Conservation (phyloP, 2,329 filamentous ascomycete species). For the Talaromyces sp. region DNA sequence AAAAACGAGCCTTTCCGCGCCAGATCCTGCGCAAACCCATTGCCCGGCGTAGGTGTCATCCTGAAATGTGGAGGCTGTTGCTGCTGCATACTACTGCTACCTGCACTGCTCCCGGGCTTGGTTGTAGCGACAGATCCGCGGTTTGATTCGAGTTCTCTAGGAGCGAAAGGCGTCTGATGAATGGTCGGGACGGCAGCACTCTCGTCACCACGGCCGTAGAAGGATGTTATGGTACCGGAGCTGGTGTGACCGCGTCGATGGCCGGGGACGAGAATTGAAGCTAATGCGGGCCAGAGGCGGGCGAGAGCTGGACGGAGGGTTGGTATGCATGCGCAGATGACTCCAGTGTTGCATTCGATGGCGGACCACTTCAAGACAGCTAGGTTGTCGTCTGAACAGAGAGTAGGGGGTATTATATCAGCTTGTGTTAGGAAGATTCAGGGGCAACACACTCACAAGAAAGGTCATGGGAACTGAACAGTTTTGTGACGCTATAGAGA, state of each 20-base stretch:
- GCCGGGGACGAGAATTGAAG: neutral
- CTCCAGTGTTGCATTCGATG: constrained; percentile 41
- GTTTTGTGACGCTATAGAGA: constrained; percentile 30
- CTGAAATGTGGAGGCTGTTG: neutral
- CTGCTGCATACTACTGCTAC: neutral
- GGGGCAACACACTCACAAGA: constrained; percentile 28
- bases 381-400: constrained; percentile 32
- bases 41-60: constrained; percentile 11
- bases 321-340: constrained; percentile 43
- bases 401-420: neutral
- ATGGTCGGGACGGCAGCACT: neutral
- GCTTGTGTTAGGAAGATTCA: neutral
- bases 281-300: constrained; percentile 26
- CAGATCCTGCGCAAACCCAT: constrained; percentile 16
- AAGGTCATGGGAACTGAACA: constrained; percentile 33
- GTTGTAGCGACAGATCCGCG: neutral
- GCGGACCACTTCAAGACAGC: constrained; percentile 38
- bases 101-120: neutral
- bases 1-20: constrained; percentile 17
- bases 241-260: neutral
- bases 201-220: neutral
- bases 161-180: neutral
- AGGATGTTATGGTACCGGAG: neutral
- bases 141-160: neutral
- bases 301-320: constrained; percentile 37